Evolutionary conservation across 2,329 filamentous ascomycete species (phyloP).

Genomic region (Helotiales sp.): DNA sequence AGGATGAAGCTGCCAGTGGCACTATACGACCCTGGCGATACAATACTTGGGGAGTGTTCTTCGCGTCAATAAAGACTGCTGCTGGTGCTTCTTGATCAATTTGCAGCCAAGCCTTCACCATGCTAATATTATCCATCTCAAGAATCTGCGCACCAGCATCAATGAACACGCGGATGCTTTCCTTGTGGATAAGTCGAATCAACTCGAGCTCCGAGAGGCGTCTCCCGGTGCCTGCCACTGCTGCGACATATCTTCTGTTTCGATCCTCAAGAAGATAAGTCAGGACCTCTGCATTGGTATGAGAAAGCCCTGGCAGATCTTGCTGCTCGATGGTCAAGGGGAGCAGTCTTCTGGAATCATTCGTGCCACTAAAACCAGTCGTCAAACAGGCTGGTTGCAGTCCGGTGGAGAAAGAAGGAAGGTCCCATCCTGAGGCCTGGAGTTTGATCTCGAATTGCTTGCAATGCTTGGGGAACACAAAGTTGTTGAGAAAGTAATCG

Average conservation of each 20-base stretch:
- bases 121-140: slow-evolving; percentile 51
- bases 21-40: slow-evolving; percentile 21
- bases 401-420: slow-evolving; percentile 47
- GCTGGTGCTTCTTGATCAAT: slow-evolving; percentile 16
- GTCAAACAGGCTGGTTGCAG: slow-evolving; percentile 39
- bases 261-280: slow-evolving; percentile 54
- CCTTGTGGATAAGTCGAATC: slow-evolving; percentile 39
- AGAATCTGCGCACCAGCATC: slow-evolving; percentile 65
- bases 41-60: slow-evolving; percentile 17
- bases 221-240: slow-evolving; percentile 42
- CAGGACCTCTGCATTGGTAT: slow-evolving; percentile 65
- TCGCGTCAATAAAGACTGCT: slow-evolving; percentile 21
- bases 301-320: slow-evolving; percentile 54
- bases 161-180: slow-evolving; percentile 54
- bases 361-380: slow-evolving; percentile 73
- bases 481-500: slow-evolving; percentile 61
- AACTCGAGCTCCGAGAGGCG: slow-evolving; percentile 48
- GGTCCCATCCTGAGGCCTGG: slow-evolving; percentile 67
- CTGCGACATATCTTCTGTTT: slow-evolving; percentile 49
- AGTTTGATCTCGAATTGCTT: slow-evolving; percentile 65
- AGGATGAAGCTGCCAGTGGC: slow-evolving; percentile 25
- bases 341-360: slow-evolving; percentile 60
- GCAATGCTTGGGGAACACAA: slow-evolving; percentile 65
- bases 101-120: slow-evolving; percentile 26
- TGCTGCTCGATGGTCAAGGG: slow-evolving; percentile 62